Evolutionary conservation across 179 eudicot species (phyloP).

Genomic region (Camellia oleifera): DNA sequence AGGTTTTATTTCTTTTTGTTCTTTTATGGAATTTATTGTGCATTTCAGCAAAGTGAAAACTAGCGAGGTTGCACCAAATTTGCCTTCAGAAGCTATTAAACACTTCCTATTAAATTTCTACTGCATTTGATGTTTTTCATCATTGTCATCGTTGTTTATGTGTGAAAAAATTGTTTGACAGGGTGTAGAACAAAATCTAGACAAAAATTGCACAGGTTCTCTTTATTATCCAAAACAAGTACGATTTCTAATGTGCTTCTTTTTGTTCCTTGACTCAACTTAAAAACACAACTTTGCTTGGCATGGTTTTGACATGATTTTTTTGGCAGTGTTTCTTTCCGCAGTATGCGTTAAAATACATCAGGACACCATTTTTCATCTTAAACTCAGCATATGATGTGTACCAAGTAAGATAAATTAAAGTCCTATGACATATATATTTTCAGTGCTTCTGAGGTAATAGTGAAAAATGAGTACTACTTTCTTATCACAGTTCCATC

Average conservation of each 20-base stretch:
- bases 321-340: slow-evolving; percentile 86
- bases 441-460: neutral
- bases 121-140: neutral
- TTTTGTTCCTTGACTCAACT: neutral
- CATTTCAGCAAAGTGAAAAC: neutral
- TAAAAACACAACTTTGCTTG: neutral
- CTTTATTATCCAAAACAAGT: slow-evolving; percentile 50
- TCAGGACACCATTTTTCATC: slow-evolving; percentile 70
- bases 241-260: slow-evolving; percentile 19
- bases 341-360: slow-evolving; percentile 63
- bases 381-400: slow-evolving; percentile 92
- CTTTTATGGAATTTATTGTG: neutral
- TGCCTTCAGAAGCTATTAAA: neutral
- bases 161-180: slow-evolving; percentile 24
- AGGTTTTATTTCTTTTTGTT: neutral
- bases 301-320: slow-evolving; percentile 12
- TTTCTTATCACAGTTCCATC: slow-evolving; percentile 56
- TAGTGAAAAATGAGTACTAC: neutral
- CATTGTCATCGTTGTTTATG: neutral
- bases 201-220: slow-evolving; percentile 59
- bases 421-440: slow-evolving; percentile 7
- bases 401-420: slow-evolving; percentile 58
- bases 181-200: slow-evolving; percentile 66
- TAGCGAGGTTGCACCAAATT: neutral
- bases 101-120: neutral